Conservation (phyloP, 371 early-diverging fungal genomes). For the Circinella umbellata region DNA sequence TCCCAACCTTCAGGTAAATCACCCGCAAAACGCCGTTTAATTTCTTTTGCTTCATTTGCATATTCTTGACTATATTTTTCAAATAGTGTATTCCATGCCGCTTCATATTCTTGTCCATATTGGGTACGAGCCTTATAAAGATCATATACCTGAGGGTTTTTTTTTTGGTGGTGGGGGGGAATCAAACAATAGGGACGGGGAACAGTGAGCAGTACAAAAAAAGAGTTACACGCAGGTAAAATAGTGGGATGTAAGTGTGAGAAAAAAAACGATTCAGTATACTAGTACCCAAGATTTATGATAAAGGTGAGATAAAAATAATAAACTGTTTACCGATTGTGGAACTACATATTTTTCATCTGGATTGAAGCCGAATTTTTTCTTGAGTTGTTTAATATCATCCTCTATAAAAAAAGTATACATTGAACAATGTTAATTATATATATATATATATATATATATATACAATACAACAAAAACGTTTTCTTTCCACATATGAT, state of each 20-base stretch:
- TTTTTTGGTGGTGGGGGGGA: too few relatives aligned
- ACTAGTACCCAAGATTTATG: too few relatives aligned
- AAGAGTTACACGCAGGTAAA: too few relatives aligned
- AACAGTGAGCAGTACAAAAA: too few relatives aligned
- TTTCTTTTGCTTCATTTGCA: constrained; percentile 69
- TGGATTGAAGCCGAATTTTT: constrained; percentile 79
- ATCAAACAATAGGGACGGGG: too few relatives aligned
- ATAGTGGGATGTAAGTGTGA: not conserved
- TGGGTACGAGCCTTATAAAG: constrained; percentile 61
- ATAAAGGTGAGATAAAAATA: not conserved
- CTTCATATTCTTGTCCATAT: constrained; percentile 61
- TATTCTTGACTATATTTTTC: constrained; percentile 60
- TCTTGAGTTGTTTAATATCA: constrained; percentile 83
- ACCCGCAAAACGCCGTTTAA: constrained; percentile 70
- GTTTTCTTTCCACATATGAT: too few relatives aligned
- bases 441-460: not conserved
- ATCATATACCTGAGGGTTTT: constrained; percentile 51
- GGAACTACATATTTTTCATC: constrained; percentile 75
- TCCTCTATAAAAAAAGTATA: constrained; percentile 51
- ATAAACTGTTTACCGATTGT: constrained; percentile 9
- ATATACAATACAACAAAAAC: not conserved
- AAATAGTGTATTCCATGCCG: constrained; percentile 73
- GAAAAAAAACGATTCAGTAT: not conserved
- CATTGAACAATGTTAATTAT: not conserved
- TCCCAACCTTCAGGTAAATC: constrained; percentile 75